Evolutionary conservation across 179 eudicot species (phyloP).

Genomic region (Silene coronaria): DNA sequence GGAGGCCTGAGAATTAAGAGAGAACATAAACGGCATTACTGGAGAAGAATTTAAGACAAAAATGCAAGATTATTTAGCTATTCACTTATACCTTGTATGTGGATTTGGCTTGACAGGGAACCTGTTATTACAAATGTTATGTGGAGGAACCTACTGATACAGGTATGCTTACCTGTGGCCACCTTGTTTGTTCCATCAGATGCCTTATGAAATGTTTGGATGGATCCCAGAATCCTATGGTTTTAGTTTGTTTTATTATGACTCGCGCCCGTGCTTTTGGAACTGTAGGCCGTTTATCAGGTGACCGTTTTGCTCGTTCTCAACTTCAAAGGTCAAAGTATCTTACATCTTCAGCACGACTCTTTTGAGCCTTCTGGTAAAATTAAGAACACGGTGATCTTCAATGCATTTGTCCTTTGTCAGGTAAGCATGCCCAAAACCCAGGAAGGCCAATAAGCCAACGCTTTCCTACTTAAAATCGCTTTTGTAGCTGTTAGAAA

Average conservation of each 20-base stretch:
- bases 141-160: conserved; percentile 85
- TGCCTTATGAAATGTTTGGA: neutral
- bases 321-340: conserved; percentile 56
- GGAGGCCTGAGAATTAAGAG: neutral
- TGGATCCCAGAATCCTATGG: neutral
- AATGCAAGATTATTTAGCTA: neutral
- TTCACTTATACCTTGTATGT: neutral
- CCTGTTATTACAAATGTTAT: conserved; percentile 85
- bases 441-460: neutral
- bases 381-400: conserved; percentile 78
- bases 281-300: conserved; percentile 69
- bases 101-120: conserved; percentile 43
- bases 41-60: neutral
- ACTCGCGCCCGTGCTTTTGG: neutral
- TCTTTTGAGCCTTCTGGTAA: conserved; percentile 32
- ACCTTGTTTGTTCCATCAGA: neutral
- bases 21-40: neutral
- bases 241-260: neutral
- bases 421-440: conserved; percentile 42
- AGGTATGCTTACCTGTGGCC: conserved; percentile 36
- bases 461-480: neutral
- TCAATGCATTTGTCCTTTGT: conserved; percentile 84
- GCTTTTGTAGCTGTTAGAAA: neutral
- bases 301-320: conserved; percentile 63
- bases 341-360: conserved; percentile 43